Base-by-base conservation (phyloP, 1,284 basidiomycete genomes). In the Puccinia coronata region DNA sequence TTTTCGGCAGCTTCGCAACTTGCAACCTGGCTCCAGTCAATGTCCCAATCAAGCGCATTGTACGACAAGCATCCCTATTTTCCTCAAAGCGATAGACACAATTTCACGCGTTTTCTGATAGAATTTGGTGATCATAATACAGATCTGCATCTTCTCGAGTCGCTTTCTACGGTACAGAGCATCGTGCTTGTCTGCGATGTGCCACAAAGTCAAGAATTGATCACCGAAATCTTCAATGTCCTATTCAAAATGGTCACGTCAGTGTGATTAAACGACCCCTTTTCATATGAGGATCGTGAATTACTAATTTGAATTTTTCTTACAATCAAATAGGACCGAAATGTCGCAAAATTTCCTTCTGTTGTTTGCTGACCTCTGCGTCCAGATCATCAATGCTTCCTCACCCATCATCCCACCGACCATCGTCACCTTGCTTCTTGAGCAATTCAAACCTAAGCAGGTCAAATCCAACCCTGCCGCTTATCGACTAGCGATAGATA, bases 171-270 rank as follows among this genome's bases (percentile, higher is more conserved):
- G 47, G 95, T 98, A 85, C 98, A 98, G 89, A 94, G 92, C 83
- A 91, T 98, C 41, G 94, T 96, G 2, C 90, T 99, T 82, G 91
- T 98, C 14, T 95, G 93, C 86, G 96, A 98, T 86, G 89, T 98
- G 6, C 92, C 92, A 0, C 91, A 91, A 41, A 91, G 92, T 12
- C 96, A 98, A 79, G 93, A 95, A 79, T 89, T 98, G 82, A 92
- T 97, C 88, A 87, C 88, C 71, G 91, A 92, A 43, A 91, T 95
- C 83, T 98, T 98, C 86, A 90, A 90, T 82, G 91, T 91, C 84
- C 91, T 96, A 84, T 94, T 97, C 83, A 89, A 89, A 14, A 89
- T 96, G 61, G 91, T 95, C 49, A 89, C 91, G 87, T 88, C 77
- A 84, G 63, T 67, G 87, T 84, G 25, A 41, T 31, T 12, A 28